Conservation (phyloP, 2,329 filamentous ascomycete genomes). For the Colletotrichum orchidophilum region DNA sequence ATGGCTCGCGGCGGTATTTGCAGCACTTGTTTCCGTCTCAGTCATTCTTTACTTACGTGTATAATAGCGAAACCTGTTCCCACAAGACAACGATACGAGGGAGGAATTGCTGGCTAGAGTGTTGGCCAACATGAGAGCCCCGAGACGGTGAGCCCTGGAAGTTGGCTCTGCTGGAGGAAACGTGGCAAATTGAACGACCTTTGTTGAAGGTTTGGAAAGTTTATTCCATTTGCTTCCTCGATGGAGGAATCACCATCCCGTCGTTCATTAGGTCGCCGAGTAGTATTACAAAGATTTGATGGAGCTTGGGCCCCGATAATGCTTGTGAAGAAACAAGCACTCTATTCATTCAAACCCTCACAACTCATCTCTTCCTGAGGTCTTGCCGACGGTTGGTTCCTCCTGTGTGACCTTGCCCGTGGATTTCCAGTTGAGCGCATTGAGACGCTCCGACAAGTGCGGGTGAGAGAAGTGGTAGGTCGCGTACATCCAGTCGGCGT, state of each 20-base stretch:
- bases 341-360: constrained; percentile 50
- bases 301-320: background rate
- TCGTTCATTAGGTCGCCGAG: background rate
- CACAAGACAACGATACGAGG: constrained; percentile 51
- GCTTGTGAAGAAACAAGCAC: background rate
- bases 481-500: constrained; percentile 97
- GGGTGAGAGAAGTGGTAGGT: constrained; percentile 99
- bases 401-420: constrained; percentile 54
- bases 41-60: constrained; percentile 30
- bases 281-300: background rate
- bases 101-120: constrained; percentile 59
- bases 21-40: background rate
- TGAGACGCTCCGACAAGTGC: constrained; percentile 91
- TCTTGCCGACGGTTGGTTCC: constrained; percentile 67
- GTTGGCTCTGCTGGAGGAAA: background rate
- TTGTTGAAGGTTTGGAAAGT: background rate
- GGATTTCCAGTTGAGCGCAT: constrained; percentile 88
- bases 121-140: constrained; percentile 56
- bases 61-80: constrained; percentile 56
- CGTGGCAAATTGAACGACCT: background rate
- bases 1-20: constrained; percentile 82
- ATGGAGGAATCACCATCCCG: background rate
- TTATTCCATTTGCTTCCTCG: background rate
- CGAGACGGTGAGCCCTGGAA: constrained; percentile 37
- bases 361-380: constrained; percentile 78